These are phyloP conservation scores for Beta corolliflora DNA, from an alignment of 179 eudicot species.

Conservation along the genomic window DNA sequence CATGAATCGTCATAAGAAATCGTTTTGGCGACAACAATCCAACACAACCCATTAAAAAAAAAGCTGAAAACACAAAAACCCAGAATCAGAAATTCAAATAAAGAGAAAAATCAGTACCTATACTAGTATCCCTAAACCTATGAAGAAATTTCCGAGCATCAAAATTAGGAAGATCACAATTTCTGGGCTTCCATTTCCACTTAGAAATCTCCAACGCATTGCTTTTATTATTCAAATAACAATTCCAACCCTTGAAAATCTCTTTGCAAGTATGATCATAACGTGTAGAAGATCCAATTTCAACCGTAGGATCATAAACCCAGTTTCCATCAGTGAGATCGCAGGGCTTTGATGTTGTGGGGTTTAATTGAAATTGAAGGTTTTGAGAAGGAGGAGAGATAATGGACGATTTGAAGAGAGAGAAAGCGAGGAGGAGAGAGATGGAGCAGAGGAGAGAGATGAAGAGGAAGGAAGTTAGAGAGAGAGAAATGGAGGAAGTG, in stretches of 20 bases:
- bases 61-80: neutral
- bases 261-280: conserved; percentile 87
- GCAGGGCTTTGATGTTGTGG: conserved; percentile 31
- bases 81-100: neutral
- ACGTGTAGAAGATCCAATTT: conserved; percentile 30
- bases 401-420: conserved; percentile 45
- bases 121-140: conserved; percentile 54
- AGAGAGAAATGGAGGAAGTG: conserved; percentile 10
- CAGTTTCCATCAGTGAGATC: conserved; percentile 69
- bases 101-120: conserved; percentile 46
- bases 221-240: conserved; percentile 57
- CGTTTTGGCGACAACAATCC: no score
- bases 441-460: conserved; percentile 51
- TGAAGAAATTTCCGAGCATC: conserved; percentile 63
- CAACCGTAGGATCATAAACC: conserved; percentile 61
- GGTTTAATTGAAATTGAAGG: conserved; percentile 4
- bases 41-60: neutral
- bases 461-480: conserved; percentile 30
- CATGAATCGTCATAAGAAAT: no score
- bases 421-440: conserved; percentile 50
- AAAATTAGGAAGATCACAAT: conserved; percentile 62
- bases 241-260: conserved; percentile 95
- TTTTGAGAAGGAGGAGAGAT: conserved; percentile 5
- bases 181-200: conserved; percentile 83
- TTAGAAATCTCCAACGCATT: conserved; percentile 62